A percentile compares a stretch with the other conserved stretches of the same genome.
Evolutionary conservation across 371 early-diverging fungal genomes (phyloP).

Genomic region (Apophysomyces ossiformis): DNA sequence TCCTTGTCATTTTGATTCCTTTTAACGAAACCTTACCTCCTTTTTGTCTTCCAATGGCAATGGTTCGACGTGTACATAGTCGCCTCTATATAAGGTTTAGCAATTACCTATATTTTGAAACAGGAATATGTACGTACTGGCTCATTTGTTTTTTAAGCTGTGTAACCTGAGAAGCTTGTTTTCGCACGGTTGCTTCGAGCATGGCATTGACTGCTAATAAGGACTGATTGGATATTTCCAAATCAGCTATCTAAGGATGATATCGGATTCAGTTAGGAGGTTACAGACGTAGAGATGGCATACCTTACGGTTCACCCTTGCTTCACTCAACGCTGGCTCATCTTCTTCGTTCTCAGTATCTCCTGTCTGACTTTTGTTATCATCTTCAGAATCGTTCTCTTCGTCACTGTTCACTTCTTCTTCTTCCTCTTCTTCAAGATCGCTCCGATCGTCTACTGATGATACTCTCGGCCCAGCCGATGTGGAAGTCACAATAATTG

Average conservation of each 20-base stretch:
- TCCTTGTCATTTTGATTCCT: not conserved
- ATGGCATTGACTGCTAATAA: constrained; percentile 54
- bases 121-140: not conserved
- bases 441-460: constrained; percentile 10
- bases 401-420: constrained; percentile 42
- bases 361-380: constrained; percentile 14
- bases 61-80: constrained; percentile 13
- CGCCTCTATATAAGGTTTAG: constrained; percentile 1
- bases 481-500: constrained; percentile 1
- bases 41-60: constrained; percentile 3
- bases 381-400: constrained; percentile 18
- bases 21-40: not conserved
- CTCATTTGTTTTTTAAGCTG: constrained; percentile 38
- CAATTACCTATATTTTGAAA: not conserved
- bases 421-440: constrained; percentile 20
- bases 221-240: constrained; percentile 57
- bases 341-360: constrained; percentile 28
- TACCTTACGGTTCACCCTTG: constrained; percentile 52
- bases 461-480: constrained; percentile 11
- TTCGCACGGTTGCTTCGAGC: constrained; percentile 54
- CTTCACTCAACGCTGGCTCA: constrained; percentile 38
- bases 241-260: constrained; percentile 50
- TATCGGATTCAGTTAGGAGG: not conserved
- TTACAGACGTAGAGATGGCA: not conserved
- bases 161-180: constrained; percentile 54